phyloP scores from a whole-genome alignment of 2,329 filamentous ascomycete species.

The Domatiomyces globalis region DNA sequence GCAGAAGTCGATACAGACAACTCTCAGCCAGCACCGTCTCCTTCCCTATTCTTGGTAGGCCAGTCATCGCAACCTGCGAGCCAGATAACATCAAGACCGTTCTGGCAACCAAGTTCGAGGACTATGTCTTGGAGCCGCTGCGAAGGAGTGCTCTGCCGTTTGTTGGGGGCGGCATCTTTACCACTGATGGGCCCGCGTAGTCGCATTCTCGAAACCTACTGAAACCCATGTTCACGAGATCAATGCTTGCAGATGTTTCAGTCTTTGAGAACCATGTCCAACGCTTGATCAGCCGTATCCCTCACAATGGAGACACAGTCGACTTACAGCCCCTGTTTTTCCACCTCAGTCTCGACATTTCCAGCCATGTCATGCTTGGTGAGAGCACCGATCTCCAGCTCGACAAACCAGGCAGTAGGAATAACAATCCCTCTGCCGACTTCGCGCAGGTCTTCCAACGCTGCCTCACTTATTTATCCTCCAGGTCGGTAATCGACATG shows the following conservation, averaged over 20 bases:
- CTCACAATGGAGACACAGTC: neutral
- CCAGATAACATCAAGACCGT: conserved; percentile 42
- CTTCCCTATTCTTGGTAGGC: neutral
- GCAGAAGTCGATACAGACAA: neutral
- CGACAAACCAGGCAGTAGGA: neutral
- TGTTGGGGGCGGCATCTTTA: conserved; percentile 29
- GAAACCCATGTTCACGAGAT: conserved; percentile 39
- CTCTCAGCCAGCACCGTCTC: neutral
- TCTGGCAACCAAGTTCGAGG: conserved; percentile 37
- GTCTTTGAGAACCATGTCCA: neutral
- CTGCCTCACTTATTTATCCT: neutral
- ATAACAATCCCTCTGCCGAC: neutral
- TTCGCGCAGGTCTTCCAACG: neutral
- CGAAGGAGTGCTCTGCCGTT: conserved; percentile 10
- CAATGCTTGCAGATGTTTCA: neutral
- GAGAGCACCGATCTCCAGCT: neutral
- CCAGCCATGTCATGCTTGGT: neutral
- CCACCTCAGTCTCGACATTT: neutral
- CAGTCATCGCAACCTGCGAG: conserved; percentile 26
- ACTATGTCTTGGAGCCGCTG: conserved; percentile 32
- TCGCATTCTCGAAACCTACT: conserved; percentile 29
- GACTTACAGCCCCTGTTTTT: neutral
- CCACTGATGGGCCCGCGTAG: conserved; percentile 36
- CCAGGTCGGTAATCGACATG: neutral
- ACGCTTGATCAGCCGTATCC: neutral